Conservation (phyloP, 1,284 basidiomycete species). For the Trametes polyzona region DNA sequence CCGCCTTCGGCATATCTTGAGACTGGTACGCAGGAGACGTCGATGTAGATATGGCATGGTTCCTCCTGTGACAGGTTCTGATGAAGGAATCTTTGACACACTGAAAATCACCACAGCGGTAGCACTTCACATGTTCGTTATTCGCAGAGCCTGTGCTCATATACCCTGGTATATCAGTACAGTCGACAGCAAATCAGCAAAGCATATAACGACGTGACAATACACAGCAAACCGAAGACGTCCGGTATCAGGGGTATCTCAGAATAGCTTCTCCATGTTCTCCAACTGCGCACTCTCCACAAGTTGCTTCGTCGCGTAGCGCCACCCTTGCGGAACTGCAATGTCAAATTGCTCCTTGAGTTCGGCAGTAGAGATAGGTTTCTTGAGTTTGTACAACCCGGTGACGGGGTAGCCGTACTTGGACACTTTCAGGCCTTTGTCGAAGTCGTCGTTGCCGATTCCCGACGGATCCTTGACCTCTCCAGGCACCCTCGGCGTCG, state of each 20-base stretch:
- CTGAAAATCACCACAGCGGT: background rate
- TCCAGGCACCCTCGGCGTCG: slow-evolving; percentile 36
- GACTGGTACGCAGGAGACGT: too few species aligned
- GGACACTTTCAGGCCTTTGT: slow-evolving; percentile 32
- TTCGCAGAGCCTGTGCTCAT: background rate
- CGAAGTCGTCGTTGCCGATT: slow-evolving; percentile 41
- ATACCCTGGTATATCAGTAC: background rate
- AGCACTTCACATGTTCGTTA: background rate
- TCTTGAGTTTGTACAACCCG: slow-evolving; percentile 33
- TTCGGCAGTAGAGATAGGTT: slow-evolving; percentile 28
- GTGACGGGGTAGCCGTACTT: slow-evolving; percentile 39
- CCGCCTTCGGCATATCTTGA: too few species aligned
- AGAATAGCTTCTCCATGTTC: slow-evolving; percentile 27
- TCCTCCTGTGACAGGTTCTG: too few species aligned
- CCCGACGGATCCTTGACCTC: slow-evolving; percentile 37
- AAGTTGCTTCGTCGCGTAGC: slow-evolving; percentile 34
- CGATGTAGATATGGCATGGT: too few species aligned
- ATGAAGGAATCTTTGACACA: background rate
- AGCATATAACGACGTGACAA: background rate
- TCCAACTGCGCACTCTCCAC: slow-evolving; percentile 27
- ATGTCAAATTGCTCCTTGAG: slow-evolving; percentile 33
- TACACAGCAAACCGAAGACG: background rate
- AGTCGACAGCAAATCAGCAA: background rate
- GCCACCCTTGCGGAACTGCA: slow-evolving; percentile 35
- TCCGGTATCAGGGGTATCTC: background rate